Evolutionary conservation across 225 moss, liverwort and hornwort species (phyloP).

Genomic region (Bryum argenteum): DNA sequence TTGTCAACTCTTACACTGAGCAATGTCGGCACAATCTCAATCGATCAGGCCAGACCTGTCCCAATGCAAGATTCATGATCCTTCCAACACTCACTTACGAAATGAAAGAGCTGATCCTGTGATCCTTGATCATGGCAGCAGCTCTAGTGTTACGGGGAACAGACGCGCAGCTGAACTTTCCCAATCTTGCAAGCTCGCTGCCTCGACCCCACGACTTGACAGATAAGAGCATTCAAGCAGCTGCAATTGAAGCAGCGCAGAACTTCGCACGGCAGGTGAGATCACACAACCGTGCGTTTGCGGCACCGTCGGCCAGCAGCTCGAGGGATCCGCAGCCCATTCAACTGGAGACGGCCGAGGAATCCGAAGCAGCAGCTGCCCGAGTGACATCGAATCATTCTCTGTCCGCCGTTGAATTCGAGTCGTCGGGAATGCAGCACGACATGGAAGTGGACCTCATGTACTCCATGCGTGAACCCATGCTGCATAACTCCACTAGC

Average conservation of each 20-base stretch:
- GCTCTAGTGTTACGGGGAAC: slow-evolving; percentile 43
- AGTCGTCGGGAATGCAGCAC: not conserved
- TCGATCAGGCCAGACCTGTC: too few species aligned
- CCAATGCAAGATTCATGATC: not conserved
- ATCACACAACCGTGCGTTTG: slow-evolving; percentile 13
- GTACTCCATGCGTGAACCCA: slow-evolving; percentile 24
- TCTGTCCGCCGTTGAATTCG: not conserved
- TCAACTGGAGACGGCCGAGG: not conserved
- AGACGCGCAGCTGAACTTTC: slow-evolving; percentile 44
- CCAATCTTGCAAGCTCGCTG: slow-evolving; percentile 30
- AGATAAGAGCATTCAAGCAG: slow-evolving; percentile 51
- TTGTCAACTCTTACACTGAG: not conserved
- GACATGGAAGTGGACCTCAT: slow-evolving; percentile 27
- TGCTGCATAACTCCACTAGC: slow-evolving; percentile 14
- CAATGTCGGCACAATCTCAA: not conserved
- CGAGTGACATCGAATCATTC: not conserved
- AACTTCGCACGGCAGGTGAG: slow-evolving; percentile 23
- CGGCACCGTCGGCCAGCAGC: not conserved
- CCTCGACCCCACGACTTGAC: slow-evolving; percentile 33
- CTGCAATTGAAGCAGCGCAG: slow-evolving; percentile 41
- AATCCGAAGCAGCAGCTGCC: not conserved
- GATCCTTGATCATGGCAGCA: slow-evolving; percentile 29
- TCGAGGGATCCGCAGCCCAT: slow-evolving; percentile 4
- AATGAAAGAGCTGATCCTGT: not conserved
- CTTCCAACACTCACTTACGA: not conserved